phyloP scores from a whole-genome alignment of 2,329 filamentous ascomycete genomes.

The Aspergillus vadensis region DNA sequence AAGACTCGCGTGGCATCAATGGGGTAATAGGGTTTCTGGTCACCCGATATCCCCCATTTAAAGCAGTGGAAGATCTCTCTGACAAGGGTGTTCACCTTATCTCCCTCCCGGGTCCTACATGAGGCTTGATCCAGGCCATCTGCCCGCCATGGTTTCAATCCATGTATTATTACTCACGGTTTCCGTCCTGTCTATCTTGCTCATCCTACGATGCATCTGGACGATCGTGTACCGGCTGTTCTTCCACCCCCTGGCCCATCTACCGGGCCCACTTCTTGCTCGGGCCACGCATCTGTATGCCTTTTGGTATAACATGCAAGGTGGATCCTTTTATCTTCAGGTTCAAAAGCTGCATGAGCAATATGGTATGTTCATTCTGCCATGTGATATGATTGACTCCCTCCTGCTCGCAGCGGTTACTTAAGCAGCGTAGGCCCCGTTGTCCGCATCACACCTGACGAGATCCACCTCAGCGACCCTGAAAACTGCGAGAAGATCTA shows the following conservation, averaged over 20 bases:
- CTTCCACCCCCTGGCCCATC: constrained; percentile 32
- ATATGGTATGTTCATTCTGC: constrained; percentile 25
- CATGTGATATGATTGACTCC: background rate
- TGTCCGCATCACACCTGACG: constrained; percentile 31
- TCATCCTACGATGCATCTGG: constrained; percentile 8
- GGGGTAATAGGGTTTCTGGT: too few species aligned
- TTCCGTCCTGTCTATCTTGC: background rate
- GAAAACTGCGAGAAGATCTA: constrained; percentile 30
- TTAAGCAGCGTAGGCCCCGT: constrained; percentile 25
- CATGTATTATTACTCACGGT: constrained; percentile 2
- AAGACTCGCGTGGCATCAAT: too few species aligned
- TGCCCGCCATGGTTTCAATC: background rate
- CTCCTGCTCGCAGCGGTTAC: too few species aligned
- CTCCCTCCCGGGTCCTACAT: background rate
- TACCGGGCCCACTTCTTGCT: constrained; percentile 32
- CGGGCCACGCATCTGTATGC: constrained; percentile 24
- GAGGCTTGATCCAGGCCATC: background rate
- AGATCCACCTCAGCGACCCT: constrained; percentile 33
- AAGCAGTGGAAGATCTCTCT: background rate
- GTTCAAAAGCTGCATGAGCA: constrained; percentile 29
- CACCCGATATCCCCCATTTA: background rate
- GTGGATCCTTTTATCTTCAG: constrained; percentile 27
- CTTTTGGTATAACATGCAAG: constrained; percentile 30
- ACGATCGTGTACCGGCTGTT: constrained; percentile 28
- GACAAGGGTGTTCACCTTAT: background rate